Evolutionary conservation across 768 basidiomycete genomes (phyloP).

Genomic region (Auricularia sp.): DNA sequence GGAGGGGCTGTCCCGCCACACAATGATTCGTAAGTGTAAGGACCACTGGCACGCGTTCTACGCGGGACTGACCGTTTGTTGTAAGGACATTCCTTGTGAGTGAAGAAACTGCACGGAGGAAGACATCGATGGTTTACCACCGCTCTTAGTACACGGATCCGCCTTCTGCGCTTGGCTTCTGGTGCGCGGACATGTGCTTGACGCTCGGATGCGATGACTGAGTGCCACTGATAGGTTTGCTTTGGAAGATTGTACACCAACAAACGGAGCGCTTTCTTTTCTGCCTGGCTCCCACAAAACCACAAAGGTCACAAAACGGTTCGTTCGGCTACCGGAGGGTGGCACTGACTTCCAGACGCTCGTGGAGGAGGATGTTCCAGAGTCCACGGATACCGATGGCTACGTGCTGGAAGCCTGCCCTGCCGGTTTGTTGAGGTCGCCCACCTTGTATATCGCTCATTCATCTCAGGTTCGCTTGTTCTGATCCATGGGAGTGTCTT

Average conservation of each 20-base stretch:
- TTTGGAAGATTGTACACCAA: slow-evolving; percentile 53
- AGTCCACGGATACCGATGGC: slow-evolving; percentile 24
- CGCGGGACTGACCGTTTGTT: slow-evolving; percentile 2
- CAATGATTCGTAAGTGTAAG: slow-evolving; percentile 73
- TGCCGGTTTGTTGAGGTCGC: slow-evolving; percentile 40
- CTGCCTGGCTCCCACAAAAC: slow-evolving; percentile 82
- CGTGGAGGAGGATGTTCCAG: slow-evolving; percentile 19
- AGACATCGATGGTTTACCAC: slow-evolving; percentile 7
- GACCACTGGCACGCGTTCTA: not conserved
- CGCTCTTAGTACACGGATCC: slow-evolving; percentile 73
- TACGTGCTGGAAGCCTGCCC: slow-evolving; percentile 65
- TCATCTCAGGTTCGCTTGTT: slow-evolving; percentile 66
- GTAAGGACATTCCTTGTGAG: slow-evolving; percentile 64
- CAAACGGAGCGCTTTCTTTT: slow-evolving; percentile 82
- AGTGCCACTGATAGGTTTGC: slow-evolving; percentile 9
- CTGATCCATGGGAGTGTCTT: slow-evolving; percentile 89
- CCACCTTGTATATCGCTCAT: slow-evolving; percentile 6
- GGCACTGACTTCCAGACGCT: slow-evolving; percentile 82
- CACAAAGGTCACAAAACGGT: slow-evolving; percentile 68
- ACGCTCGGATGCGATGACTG: not conserved
- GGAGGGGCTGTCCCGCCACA: slow-evolving; percentile 89
- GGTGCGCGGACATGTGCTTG: slow-evolving; percentile 54
- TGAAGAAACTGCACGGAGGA: not conserved
- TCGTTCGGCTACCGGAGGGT: slow-evolving; percentile 62
- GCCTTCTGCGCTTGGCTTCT: slow-evolving; percentile 86